A percentile compares a stretch with the other conserved stretches of the same genome.
Evolutionary conservation across 176 grass and related monocot genomes (phyloP).

Genomic region (Guadua angustifolia): DNA sequence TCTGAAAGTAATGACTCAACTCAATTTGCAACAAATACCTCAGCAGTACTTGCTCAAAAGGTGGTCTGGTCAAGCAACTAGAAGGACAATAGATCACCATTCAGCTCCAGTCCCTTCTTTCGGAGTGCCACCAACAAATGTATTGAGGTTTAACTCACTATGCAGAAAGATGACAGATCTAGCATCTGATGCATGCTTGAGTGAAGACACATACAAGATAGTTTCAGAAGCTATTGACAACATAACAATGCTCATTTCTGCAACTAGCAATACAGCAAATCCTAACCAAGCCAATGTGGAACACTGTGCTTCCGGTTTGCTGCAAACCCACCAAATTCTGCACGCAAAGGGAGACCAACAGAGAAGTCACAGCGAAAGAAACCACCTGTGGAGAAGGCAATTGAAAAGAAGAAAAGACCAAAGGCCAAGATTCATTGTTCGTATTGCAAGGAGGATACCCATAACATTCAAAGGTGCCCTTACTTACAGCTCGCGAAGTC

Average conservation of each 20-base stretch:
- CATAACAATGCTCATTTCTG: rapidly evolving
- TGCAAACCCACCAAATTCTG: neutral
- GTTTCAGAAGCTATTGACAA: neutral
- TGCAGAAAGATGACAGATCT: neutral
- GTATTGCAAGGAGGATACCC: neutral
- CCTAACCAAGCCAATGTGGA: too few species aligned
- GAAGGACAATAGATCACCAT: neutral
- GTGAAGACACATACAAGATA: neutral
- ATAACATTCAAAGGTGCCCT: neutral
- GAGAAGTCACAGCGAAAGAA: neutral
- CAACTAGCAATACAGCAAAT: neutral
- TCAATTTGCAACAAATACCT: neutral
- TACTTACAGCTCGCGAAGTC: neutral
- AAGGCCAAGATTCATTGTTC: neutral
- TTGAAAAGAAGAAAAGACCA: neutral
- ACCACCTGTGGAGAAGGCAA: neutral
- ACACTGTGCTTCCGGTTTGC: too few species aligned
- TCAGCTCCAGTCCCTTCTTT: neutral
- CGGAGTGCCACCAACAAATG: neutral
- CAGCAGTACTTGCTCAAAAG: neutral
- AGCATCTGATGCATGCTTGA: neutral
- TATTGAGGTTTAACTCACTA: neutral
- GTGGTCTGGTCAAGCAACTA: neutral
- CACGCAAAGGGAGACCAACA: neutral
- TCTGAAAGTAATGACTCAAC: neutral